phyloP scores from a whole-genome alignment of 805 yeast genomes.

The Barnettozyma vustinii region DNA sequence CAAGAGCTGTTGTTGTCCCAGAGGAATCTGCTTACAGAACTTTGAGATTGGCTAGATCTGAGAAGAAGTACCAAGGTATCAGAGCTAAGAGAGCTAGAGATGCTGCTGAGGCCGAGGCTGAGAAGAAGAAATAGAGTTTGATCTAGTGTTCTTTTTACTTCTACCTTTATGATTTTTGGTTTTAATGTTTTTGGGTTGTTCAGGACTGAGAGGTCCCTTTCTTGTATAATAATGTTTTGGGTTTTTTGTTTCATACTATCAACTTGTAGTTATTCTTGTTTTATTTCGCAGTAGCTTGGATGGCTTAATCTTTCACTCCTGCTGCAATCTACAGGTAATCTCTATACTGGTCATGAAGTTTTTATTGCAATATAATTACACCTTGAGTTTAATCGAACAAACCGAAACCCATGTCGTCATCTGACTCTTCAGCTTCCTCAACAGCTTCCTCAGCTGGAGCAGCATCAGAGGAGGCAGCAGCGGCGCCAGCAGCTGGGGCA shows the following conservation, averaged over 20 bases:
- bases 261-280: background rate
- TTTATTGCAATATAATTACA: background rate
- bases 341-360: slow-evolving; percentile 1
- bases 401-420: slow-evolving; percentile 89
- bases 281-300: too few species aligned
- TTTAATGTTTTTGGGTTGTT: slow-evolving; percentile 6
- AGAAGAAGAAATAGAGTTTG: slow-evolving; percentile 80
- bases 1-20: slow-evolving; percentile 78
- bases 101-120: slow-evolving; percentile 98
- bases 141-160: background rate
- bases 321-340: background rate
- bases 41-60: slow-evolving; percentile 88
- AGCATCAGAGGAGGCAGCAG: slow-evolving; percentile 41
- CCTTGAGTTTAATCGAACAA: slow-evolving; percentile 64
- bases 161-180: slow-evolving; percentile 1
- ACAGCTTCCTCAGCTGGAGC: slow-evolving; percentile 59
- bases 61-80: slow-evolving; percentile 86
- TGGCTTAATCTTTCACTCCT: too few species aligned
- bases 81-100: slow-evolving; percentile 96
- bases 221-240: slow-evolving; percentile 10
- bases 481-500: slow-evolving; percentile 43
- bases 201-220: background rate
- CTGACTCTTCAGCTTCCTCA: slow-evolving; percentile 61
- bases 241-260: background rate
- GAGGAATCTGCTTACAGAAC: slow-evolving; percentile 84